phyloP scores from a whole-genome alignment of 2,329 filamentous ascomycete species.

The Stachybotrys echinatus region DNA sequence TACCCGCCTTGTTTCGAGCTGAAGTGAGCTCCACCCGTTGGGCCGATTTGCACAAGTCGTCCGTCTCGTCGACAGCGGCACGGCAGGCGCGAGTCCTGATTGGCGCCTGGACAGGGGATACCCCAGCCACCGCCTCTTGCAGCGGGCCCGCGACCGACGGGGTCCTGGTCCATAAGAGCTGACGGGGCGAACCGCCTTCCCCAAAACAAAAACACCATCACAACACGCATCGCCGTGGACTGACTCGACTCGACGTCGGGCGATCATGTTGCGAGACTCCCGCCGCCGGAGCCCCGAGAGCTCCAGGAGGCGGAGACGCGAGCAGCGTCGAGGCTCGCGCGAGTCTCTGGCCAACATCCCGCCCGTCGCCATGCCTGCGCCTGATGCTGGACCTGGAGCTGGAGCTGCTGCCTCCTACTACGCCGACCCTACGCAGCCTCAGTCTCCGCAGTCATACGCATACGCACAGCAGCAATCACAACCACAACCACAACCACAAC shows the following conservation, averaged over 20 bases:
- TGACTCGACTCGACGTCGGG: conserved; percentile 5
- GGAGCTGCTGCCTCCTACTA: conserved; percentile 11
- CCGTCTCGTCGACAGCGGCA: background rate
- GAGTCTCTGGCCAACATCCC: conserved; percentile 17
- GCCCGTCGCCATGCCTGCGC: conserved; percentile 9
- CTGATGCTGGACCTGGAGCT: no score
- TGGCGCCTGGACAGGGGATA: background rate
- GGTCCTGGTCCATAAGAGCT: conserved; percentile 14
- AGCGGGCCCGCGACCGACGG: conserved; percentile 17
- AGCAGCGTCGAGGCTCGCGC: conserved; percentile 24
- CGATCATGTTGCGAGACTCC: conserved; percentile 48
- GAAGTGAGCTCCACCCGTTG: background rate
- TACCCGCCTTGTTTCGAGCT: background rate
- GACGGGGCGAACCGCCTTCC: conserved; percentile 6
- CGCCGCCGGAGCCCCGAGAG: conserved; percentile 52
- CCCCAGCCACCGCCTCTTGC: conserved; percentile 22
- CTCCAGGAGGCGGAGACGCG: conserved; percentile 42
- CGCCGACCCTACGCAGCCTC: conserved; percentile 5
- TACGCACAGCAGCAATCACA: no score
- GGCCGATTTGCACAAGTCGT: background rate
- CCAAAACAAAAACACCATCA: conserved; percentile 23
- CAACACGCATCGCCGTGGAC: background rate
- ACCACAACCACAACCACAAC: no score
- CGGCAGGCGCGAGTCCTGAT: background rate
- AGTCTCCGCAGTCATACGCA: no score